Evolutionary conservation across 371 early-diverging fungal genomes (phyloP).

Genomic region (Blakeslea trispora): DNA sequence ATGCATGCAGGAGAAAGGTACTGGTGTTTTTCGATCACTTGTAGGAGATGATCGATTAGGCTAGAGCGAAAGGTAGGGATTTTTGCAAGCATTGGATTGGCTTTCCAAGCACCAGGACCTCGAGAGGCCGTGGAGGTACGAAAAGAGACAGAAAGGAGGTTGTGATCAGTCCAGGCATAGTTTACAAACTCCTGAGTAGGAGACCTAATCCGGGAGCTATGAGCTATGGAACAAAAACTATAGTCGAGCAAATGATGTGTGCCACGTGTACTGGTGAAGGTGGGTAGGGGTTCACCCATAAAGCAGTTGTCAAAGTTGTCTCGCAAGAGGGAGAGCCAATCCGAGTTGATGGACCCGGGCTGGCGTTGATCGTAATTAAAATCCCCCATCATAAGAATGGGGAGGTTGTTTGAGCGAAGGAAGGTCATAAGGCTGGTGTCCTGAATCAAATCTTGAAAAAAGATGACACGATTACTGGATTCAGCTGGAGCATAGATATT

Average conservation of each 20-base stretch:
- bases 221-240: background rate
- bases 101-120: background rate
- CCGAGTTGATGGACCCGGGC: background rate
- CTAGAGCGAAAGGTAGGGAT: background rate
- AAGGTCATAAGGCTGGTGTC: background rate
- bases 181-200: background rate
- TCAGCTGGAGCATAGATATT: slow-evolving; percentile 2
- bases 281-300: background rate
- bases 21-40: too few relatives aligned
- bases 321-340: background rate
- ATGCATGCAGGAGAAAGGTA: too few relatives aligned
- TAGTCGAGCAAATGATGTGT: background rate
- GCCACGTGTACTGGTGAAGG: background rate
- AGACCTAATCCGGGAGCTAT: background rate
- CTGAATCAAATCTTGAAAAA: background rate
- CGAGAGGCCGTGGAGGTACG: background rate
- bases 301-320: background rate
- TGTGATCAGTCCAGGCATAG: background rate
- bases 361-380: slow-evolving; percentile 1
- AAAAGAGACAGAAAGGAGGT: background rate
- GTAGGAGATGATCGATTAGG: background rate
- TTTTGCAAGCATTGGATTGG: background rate
- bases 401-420: background rate
- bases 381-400: slow-evolving; percentile 1
- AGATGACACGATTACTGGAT: background rate